These are phyloP conservation scores for Clarireedia paspali DNA, from an alignment of 2,329 filamentous ascomycete genomes.

Conservation along the genomic window DNA sequence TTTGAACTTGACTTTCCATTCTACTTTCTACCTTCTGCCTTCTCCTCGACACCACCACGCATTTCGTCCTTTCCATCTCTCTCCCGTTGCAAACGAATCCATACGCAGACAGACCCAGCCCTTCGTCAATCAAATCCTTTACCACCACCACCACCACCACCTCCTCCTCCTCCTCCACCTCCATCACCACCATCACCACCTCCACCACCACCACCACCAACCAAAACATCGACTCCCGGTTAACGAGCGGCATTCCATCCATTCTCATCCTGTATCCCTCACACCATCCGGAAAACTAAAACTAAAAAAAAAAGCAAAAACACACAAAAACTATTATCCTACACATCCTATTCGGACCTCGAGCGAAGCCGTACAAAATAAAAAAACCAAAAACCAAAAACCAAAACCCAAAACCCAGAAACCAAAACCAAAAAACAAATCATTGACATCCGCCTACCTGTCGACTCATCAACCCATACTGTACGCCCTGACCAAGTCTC, in stretches of 20 bases:
- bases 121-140: too few relatives aligned
- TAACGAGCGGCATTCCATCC: background rate
- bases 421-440: too few relatives aligned
- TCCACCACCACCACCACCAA: background rate
- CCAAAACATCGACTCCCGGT: too few relatives aligned
- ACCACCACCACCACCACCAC: background rate
- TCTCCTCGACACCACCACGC: too few relatives aligned
- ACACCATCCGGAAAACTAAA: background rate
- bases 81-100: too few relatives aligned
- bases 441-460: too few relatives aligned
- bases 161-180: background rate
- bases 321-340: background rate
- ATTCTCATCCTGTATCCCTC: background rate
- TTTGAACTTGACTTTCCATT: background rate
- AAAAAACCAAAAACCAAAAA: too few relatives aligned
- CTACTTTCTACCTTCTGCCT: background rate
- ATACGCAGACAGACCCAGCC: too few relatives aligned
- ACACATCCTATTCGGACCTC: background rate
- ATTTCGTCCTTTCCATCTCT: too few relatives aligned
- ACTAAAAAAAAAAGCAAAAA: background rate
- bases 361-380: background rate
- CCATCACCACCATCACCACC: background rate
- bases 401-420: background rate
- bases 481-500: constrained; percentile 9
- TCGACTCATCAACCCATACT: background rate